Evolutionary conservation across 768 basidiomycete genomes (phyloP).

Genomic region (Porpolomopsis calyptriformis): DNA sequence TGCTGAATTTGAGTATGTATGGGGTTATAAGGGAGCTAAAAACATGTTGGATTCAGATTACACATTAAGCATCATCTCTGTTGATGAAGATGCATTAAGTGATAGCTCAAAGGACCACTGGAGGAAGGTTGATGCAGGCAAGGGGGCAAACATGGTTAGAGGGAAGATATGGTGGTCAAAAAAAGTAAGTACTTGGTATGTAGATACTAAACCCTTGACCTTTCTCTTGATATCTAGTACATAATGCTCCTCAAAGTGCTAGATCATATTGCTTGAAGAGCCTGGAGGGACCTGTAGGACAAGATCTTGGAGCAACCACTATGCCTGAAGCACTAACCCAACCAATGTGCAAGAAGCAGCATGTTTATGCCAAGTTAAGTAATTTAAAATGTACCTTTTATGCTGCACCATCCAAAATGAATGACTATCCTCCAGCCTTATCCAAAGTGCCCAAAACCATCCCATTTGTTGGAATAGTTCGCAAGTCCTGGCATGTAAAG

Average conservation of each 20-base stretch:
- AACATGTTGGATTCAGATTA: not conserved
- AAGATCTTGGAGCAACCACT: not conserved
- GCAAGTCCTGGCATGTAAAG: not conserved
- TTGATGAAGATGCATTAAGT: not conserved
- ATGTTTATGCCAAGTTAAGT: not conserved
- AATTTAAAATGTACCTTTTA: not conserved
- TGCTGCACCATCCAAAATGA: not conserved
- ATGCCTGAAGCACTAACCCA: not conserved
- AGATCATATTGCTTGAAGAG: not conserved
- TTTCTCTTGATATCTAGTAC: not conserved
- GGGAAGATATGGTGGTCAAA: not conserved
- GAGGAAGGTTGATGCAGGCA: not conserved
- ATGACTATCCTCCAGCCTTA: not conserved
- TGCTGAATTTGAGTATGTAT: not conserved
- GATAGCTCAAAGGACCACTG: not conserved
- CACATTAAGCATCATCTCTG: not conserved
- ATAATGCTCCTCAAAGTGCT: not conserved
- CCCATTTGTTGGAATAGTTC: slow-evolving; percentile 1
- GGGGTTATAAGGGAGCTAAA: not conserved
- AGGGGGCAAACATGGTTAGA: not conserved
- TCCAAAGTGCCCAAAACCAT: not conserved
- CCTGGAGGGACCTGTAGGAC: not conserved
- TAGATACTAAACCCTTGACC: not conserved
- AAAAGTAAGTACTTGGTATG: not conserved
- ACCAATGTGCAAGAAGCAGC: not conserved